Conservation (phyloP, 2,329 filamentous ascomycete genomes). For the Diaporthe ilicicola region DNA sequence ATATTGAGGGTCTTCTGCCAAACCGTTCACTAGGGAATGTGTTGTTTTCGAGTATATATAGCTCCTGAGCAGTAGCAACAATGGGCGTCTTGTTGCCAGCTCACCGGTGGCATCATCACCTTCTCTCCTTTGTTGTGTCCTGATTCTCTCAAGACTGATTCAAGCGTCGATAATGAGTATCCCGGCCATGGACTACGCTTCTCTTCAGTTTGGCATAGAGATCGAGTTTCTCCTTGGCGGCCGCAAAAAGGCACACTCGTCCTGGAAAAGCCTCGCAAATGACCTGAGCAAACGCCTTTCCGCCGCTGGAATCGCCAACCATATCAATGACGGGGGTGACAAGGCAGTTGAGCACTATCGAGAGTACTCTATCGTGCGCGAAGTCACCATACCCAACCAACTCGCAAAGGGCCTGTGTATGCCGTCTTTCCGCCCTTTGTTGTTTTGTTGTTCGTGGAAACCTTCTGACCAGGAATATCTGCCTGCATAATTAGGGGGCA, state of each 20-base stretch:
- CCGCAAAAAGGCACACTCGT: slow-evolving; percentile 43
- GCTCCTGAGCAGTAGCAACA: background rate
- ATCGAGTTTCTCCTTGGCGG: slow-evolving; percentile 48
- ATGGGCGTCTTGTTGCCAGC: background rate
- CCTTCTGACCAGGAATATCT: background rate
- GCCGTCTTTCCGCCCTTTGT: background rate
- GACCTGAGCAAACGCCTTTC: slow-evolving; percentile 44
- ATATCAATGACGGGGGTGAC: slow-evolving; percentile 42
- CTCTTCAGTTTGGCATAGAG: slow-evolving; percentile 47
- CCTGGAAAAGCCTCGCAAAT: slow-evolving; percentile 46
- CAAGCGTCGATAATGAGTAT: background rate
- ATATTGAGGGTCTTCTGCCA: background rate
- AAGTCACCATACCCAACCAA: slow-evolving; percentile 47
- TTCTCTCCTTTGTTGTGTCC: no score
- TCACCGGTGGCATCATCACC: background rate
- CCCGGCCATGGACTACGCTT: background rate
- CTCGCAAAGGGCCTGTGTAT: slow-evolving; percentile 44
- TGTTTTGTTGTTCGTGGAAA: background rate
- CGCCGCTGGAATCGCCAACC: slow-evolving; percentile 45
- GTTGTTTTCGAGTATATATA: background rate
- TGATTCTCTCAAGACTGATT: background rate
- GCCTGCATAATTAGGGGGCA: slow-evolving; percentile 37
- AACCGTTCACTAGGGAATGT: background rate
- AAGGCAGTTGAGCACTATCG: slow-evolving; percentile 43
- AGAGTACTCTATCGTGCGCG: slow-evolving; percentile 48